Percentiles rank a stretch among this genome's conserved stretches.
phyloP scores from a whole-genome alignment of 352 stramenopile species.

The Pythium dissotocum region DNA sequence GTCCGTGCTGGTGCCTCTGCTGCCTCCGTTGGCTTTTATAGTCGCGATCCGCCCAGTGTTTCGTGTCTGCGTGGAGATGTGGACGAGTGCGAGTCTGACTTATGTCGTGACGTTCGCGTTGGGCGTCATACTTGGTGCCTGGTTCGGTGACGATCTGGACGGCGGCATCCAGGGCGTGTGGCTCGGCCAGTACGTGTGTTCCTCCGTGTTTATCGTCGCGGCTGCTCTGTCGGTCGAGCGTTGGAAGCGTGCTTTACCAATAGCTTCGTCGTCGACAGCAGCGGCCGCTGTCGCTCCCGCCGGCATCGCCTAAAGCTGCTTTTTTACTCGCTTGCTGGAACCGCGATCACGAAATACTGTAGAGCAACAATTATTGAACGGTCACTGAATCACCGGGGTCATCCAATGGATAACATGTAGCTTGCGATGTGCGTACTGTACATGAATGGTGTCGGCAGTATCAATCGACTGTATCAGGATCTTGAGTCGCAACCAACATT shows the following conservation, averaged over 20 bases:
- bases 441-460: too few species aligned
- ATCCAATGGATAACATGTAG: too few species aligned
- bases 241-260: neutral
- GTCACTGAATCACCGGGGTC: too few species aligned
- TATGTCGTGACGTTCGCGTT: conserved; percentile 30
- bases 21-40: conserved; percentile 27
- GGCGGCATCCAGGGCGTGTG: conserved; percentile 60
- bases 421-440: too few species aligned
- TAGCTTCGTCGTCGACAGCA: neutral
- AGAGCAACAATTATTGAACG: too few species aligned
- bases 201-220: conserved; percentile 23
- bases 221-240: conserved; percentile 4
- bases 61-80: conserved; percentile 29
- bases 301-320: neutral
- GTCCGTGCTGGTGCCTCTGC: conserved; percentile 12
- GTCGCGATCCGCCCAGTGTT: conserved; percentile 27
- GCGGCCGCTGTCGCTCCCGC: neutral
- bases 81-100: conserved; percentile 20
- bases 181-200: conserved; percentile 49
- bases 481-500: too few species aligned
- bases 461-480: too few species aligned
- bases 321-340: too few species aligned
- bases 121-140: conserved; percentile 24
- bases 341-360: too few species aligned
- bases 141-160: conserved; percentile 41